These are phyloP conservation scores for Penicilliopsis zonata DNA, from an alignment of 495 filamentous ascomycete genomes.

Conservation along the genomic window DNA sequence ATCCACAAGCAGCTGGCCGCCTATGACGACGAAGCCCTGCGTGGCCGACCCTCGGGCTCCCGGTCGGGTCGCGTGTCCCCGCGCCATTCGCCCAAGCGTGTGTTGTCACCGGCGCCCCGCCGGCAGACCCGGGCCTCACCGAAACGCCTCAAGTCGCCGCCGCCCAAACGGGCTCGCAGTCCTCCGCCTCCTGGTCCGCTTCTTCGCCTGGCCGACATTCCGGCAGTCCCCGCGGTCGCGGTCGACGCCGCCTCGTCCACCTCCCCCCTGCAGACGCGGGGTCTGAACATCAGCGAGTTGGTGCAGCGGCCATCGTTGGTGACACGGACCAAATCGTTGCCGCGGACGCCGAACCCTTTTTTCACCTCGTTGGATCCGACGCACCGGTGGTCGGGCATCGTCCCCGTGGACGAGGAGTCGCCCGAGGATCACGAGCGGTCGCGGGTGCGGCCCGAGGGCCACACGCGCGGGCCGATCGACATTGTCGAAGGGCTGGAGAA, in stretches of 20 bases:
- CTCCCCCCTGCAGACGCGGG: conserved; percentile 12
- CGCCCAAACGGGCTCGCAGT: conserved; percentile 26
- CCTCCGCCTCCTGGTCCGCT: conserved; percentile 17
- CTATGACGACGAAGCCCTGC: conserved; percentile 21
- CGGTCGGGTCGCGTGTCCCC: conserved; percentile 18
- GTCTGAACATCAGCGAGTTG: conserved; percentile 44
- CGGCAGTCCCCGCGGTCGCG: no score
- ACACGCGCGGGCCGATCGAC: conserved; percentile 79
- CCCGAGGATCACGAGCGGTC: conserved; percentile 26
- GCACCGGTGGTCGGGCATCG: conserved; percentile 24
- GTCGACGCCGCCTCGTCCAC: no score
- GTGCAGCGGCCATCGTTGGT: conserved; percentile 47
- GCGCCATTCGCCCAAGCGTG: conserved; percentile 29
- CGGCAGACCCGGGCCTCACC: conserved; percentile 57
- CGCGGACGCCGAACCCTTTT: conserved; percentile 60
- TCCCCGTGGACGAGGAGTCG: conserved; percentile 16
- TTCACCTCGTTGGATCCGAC: conserved; percentile 28
- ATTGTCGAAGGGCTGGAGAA: conserved; percentile 94
- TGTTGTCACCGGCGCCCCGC: conserved; percentile 50
- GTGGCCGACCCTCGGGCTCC: conserved; percentile 18
- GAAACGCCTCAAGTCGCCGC: conserved; percentile 52
- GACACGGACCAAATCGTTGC: conserved; percentile 67
- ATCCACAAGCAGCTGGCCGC: conserved; percentile 2
- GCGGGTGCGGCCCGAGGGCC: conserved; percentile 33
- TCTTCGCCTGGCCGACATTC: conserved; percentile 17